A percentile compares a stretch with the other conserved stretches of the same genome.
These are phyloP conservation scores for Mucor ambiguus DNA, from an alignment of 371 early-diverging fungal species.

Conservation along the genomic window DNA sequence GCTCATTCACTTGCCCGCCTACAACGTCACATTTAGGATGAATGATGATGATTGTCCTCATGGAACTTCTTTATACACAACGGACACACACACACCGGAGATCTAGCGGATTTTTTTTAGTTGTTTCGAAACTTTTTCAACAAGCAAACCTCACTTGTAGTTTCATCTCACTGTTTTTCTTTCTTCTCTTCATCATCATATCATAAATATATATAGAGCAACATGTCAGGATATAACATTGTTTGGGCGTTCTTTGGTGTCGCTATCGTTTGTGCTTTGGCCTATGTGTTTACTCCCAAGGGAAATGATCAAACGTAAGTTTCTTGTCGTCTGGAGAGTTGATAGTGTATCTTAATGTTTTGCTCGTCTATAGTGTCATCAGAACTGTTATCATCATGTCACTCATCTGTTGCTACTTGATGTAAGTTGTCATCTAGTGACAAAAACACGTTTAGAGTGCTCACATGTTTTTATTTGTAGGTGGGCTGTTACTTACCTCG, in stretches of 20 bases:
- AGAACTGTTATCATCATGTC: constrained; percentile 74
- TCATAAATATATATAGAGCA: not conserved
- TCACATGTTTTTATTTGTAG: constrained; percentile 30
- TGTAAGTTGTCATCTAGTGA: constrained; percentile 42
- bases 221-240: constrained; percentile 61
- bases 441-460: not conserved
- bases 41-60: not conserved
- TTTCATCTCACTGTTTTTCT: not conserved
- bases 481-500: constrained; percentile 79
- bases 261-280: constrained; percentile 41
- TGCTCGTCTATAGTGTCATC: constrained; percentile 45
- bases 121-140: constrained; percentile 7
- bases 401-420: constrained; percentile 62
- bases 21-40: not conserved
- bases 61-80: not conserved
- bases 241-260: constrained; percentile 56
- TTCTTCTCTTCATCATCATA: not conserved
- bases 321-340: not conserved
- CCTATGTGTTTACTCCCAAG: constrained; percentile 58
- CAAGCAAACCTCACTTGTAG: not conserved
- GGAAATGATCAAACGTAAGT: constrained; percentile 66
- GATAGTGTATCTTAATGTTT: not conserved
- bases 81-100: not conserved
- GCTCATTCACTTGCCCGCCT: not conserved
- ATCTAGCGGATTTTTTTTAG: constrained; percentile 1